These are phyloP conservation scores for Marchantia paleacea DNA, from an alignment of 225 moss, liverwort and hornwort genomes.

Conservation along the genomic window DNA sequence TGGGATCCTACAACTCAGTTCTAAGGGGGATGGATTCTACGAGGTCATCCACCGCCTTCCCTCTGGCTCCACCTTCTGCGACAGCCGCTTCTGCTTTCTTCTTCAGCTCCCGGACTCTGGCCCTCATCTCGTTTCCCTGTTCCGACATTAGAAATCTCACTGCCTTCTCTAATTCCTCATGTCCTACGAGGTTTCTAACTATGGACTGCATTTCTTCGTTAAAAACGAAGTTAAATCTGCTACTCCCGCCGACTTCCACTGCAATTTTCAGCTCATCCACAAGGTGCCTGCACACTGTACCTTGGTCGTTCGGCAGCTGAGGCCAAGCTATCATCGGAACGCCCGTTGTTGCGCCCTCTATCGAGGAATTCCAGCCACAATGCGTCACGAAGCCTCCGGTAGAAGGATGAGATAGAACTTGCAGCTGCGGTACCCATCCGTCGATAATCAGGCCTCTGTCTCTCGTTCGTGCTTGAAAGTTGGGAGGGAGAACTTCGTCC, in stretches of 20 bases:
- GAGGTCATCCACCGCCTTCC: not conserved
- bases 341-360: conserved; percentile 39
- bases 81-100: too few relatives aligned
- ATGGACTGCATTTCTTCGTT: not conserved
- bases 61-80: not conserved
- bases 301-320: conserved; percentile 31
- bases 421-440: conserved; percentile 34
- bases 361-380: conserved; percentile 43
- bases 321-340: conserved; percentile 42
- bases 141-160: conserved; percentile 29
- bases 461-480: conserved; percentile 22
- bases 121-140: conserved; percentile 27
- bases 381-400: conserved; percentile 39
- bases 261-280: conserved; percentile 25
- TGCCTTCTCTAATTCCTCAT: conserved; percentile 26
- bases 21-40: too few relatives aligned
- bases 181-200: not conserved
- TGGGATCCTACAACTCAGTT: too few relatives aligned
- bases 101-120: conserved; percentile 2
- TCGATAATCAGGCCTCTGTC: conserved; percentile 19
- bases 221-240: conserved; percentile 16
- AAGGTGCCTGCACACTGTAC: conserved; percentile 31
- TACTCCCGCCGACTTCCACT: not conserved
- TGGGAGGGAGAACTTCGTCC: conserved; percentile 20
- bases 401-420: conserved; percentile 33